Conservation (phyloP, 2,329 filamentous ascomycete species). For the Microdochium nivale region DNA sequence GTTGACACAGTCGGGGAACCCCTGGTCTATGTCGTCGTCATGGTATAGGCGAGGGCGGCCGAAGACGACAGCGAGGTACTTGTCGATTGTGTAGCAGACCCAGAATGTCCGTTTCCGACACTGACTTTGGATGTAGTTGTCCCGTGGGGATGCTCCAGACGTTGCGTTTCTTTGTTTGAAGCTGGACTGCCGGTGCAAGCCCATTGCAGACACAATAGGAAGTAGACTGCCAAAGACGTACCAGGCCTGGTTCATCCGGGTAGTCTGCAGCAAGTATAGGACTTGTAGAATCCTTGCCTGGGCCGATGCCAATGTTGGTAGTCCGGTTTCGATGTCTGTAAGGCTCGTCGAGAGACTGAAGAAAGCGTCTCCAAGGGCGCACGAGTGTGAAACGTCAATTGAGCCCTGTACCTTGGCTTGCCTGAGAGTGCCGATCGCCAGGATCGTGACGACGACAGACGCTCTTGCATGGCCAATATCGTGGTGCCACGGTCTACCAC, state of each 20-base stretch:
- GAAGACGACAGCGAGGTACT: constrained; percentile 54
- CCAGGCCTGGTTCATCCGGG: constrained; percentile 52
- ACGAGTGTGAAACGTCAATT: neutral
- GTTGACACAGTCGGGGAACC: constrained; percentile 46
- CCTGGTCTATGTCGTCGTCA: constrained; percentile 56
- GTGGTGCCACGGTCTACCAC: constrained; percentile 24
- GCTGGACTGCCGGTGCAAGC: constrained; percentile 28
- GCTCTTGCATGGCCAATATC: constrained; percentile 34
- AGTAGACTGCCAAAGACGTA: constrained; percentile 49
- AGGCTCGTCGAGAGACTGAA: constrained; percentile 31
- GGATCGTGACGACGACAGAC: constrained; percentile 35
- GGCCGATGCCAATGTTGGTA: constrained; percentile 44
- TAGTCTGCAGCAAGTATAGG: constrained; percentile 49
- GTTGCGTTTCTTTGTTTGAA: constrained; percentile 8
- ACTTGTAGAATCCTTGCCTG: constrained; percentile 50
- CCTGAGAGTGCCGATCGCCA: constrained; percentile 38
- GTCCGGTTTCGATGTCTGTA: constrained; percentile 40
- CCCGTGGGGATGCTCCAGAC: neutral
- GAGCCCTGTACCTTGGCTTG: constrained; percentile 25
- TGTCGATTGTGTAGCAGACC: constrained; percentile 54
- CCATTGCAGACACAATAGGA: constrained; percentile 39
- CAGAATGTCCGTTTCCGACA: constrained; percentile 40
- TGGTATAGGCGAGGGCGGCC: constrained; percentile 52
- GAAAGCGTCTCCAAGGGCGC: constrained; percentile 27
- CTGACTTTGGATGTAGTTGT: constrained; percentile 11